Percentiles rank a stretch among this genome's conserved stretches.
These are phyloP conservation scores for Marasmius sp. DNA, from an alignment of 1,284 basidiomycete genomes.

Conservation along the genomic window DNA sequence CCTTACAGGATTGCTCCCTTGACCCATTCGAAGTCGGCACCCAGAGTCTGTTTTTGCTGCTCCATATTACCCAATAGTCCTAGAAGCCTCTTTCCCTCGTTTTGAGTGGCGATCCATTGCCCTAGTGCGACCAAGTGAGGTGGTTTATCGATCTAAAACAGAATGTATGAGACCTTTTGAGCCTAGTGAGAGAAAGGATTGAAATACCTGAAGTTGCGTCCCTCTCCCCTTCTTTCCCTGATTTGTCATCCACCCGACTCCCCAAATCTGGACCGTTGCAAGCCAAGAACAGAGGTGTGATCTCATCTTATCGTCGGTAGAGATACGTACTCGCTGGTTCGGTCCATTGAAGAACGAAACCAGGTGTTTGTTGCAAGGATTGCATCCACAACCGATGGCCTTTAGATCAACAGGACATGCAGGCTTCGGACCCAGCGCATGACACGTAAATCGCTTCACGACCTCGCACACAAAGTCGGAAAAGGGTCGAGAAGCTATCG, in stretches of 20 bases:
- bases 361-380: neutral
- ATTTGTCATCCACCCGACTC: neutral
- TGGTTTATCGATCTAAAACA: slow-evolving; percentile 2
- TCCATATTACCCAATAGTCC: neutral
- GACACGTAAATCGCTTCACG: neutral
- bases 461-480: neutral
- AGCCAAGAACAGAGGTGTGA: too few species aligned
- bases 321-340: neutral
- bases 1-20: neutral
- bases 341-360: neutral
- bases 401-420: neutral
- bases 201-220: neutral
- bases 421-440: neutral
- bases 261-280: neutral
- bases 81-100: neutral
- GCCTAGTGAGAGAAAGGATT: neutral
- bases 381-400: neutral
- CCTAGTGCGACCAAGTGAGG: neutral
- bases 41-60: neutral
- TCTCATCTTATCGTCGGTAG: neutral
- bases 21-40: slow-evolving; percentile 4
- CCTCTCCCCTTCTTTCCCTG: neutral
- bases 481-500: neutral
- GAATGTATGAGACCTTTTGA: neutral
- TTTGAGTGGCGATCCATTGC: neutral